A percentile compares a stretch with the other conserved stretches of the same genome.
Evolutionary conservation across 1,139 yeast species (phyloP).

Genomic region (Meyerozyma elateridarum): DNA sequence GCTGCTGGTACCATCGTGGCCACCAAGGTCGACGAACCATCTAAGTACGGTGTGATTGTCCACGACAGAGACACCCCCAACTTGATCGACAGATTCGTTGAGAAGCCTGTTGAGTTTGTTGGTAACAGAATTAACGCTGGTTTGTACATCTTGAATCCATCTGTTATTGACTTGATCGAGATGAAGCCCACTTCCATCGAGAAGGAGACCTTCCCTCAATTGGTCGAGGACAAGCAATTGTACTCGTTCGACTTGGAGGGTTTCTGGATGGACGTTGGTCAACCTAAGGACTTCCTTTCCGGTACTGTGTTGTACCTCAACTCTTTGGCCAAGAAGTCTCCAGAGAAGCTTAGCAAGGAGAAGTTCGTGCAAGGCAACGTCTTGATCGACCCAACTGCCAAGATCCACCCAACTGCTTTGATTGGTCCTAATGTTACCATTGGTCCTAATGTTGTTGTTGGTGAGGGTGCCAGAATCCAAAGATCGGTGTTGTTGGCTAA

Average conservation of each 20-base stretch:
- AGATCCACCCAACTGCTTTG: conserved; percentile 86
- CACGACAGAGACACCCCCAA: conserved; percentile 91
- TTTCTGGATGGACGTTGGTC: conserved; percentile 99
- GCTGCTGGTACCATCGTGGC: conserved; percentile 98
- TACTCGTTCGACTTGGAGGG: conserved; percentile 98
- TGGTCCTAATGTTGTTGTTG: conserved; percentile 94
- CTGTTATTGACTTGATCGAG: conserved; percentile 92
- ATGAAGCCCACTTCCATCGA: conserved; percentile 98
- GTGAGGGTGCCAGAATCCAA: conserved; percentile 98
- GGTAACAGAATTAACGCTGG: conserved; percentile 98
- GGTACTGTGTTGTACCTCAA: conserved; percentile 93
- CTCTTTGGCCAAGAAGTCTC: conserved; percentile 76
- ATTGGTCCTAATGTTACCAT: conserved; percentile 98
- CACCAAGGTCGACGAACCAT: conserved; percentile 98
- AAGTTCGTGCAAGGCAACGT: conserved; percentile 82
- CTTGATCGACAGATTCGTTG: conserved; percentile 96
- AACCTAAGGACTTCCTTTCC: conserved; percentile 98
- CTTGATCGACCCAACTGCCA: conserved; percentile 91
- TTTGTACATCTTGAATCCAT: conserved; percentile 93
- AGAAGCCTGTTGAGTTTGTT: conserved; percentile 98
- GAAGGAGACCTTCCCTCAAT: conserved; percentile 98
- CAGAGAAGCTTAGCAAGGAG: conserved; percentile 64
- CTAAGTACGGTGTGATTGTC: conserved; percentile 98
- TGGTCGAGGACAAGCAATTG: conserved; percentile 83
- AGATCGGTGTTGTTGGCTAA: conserved; percentile 90